Evolutionary conservation across 306 rosid genomes (phyloP), one percentile per base, ranked within the genome.

Genomic region (Ceratonia siliqua): DNA sequence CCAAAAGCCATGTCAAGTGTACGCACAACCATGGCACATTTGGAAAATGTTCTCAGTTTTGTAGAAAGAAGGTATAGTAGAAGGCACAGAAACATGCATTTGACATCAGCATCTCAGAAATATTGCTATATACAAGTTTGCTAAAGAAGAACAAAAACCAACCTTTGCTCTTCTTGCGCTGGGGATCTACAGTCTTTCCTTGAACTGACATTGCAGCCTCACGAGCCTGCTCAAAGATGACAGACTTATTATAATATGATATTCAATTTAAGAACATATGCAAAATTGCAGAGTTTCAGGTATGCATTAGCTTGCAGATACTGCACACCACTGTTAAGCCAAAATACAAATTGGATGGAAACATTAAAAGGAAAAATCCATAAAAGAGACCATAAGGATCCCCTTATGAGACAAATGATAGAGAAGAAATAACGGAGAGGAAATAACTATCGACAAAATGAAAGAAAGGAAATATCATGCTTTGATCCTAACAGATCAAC

Each of bases 161-260:
- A 94, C 99, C 97, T 92, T 87, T 95, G 78, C 96, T 90, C 83
- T 89, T 95, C 89, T 86, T 95, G 32, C 99, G 99, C 86, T 95
- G 99, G 73, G 74, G 75, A 85, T 95, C 99, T 75, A 95, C 99
- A 73, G 49, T 76, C 89, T 95, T 92, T 61, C 98, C 97, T 79
- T 89, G 98, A 73, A 87, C 80, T 17, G 94, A 87, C 84, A 95
- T 87, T 72, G 90, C 88, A 85, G 96, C 96, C 78, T 95, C 99
- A 64, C 99, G 99, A 64, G 87, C 92, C 99, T 95, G 89, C 79
- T 74, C 87, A 87, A 17, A 70, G 22, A 72, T 62, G 36, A 66
- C 49, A 77, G 15, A 25, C 32, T 57, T 68, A 42, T 9, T 59
- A 28, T n/a, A 8, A 46, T 11, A 14, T 43, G 12, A 67, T 55